Percentiles rank a stretch among this genome's conserved stretches.
Conservation (phyloP, 306 rosid species). For the Inga oerstediana region DNA sequence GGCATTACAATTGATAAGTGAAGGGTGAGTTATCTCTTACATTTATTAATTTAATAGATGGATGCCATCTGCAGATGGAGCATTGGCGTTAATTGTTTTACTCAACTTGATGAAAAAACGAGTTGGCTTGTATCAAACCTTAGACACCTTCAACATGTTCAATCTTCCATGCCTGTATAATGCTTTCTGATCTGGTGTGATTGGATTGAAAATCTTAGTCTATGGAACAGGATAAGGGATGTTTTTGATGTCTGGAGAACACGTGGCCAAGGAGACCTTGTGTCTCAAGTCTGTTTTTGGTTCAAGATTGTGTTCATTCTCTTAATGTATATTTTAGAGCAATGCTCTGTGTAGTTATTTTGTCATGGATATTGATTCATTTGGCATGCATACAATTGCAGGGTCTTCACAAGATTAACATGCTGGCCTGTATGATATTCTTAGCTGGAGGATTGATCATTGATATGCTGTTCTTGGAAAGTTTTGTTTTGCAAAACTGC, state of each 20-base stretch:
- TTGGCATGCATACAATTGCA: slow-evolving; percentile 91
- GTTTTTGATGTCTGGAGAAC: slow-evolving; percentile 41
- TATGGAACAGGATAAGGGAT: slow-evolving; percentile 35
- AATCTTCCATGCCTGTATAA: slow-evolving; percentile 16
- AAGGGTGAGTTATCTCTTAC: slow-evolving; percentile 65
- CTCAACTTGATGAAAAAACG: slow-evolving; percentile 19
- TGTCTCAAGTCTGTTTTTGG: slow-evolving; percentile 48
- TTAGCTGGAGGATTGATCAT: slow-evolving; percentile 73
- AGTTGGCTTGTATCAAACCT: slow-evolving; percentile 16
- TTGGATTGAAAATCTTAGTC: slow-evolving; percentile 28
- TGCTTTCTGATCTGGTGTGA: slow-evolving; percentile 34
- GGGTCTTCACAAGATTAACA: slow-evolving; percentile 75
- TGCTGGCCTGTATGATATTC: slow-evolving; percentile 72
- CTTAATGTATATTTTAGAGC: slow-evolving; percentile 54
- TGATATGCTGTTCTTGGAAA: slow-evolving; percentile 69
- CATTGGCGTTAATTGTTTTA: slow-evolving; percentile 22
- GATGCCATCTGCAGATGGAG: slow-evolving; percentile 8
- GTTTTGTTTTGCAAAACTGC: slow-evolving; percentile 60
- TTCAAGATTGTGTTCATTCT: slow-evolving; percentile 47
- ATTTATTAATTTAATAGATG: slow-evolving; percentile 8
- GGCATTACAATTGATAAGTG: slow-evolving; percentile 79
- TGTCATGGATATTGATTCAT: slow-evolving; percentile 64
- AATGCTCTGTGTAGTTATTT: slow-evolving; percentile 52
- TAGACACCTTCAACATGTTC: slow-evolving; percentile 24
- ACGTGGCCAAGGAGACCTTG: slow-evolving; percentile 39